Base-by-base conservation (phyloP, 225 moss, liverwort and hornwort species). In the Antitrichia curtipendula region DNA sequence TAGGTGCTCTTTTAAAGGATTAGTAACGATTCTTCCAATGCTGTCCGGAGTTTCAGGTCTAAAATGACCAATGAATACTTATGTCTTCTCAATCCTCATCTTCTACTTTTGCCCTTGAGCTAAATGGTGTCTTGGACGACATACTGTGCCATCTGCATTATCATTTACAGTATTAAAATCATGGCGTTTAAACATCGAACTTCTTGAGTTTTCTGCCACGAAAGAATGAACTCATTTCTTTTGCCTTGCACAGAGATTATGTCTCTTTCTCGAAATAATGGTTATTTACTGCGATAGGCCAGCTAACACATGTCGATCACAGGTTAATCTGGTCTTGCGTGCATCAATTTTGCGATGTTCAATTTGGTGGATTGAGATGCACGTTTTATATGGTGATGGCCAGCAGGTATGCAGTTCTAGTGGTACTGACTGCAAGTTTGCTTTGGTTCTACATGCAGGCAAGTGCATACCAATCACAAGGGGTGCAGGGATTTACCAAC, bases 401-500 rank as follows among this genome's bases (percentile, higher is more conserved):
- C 53, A 81, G 75, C 68, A 88, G 58, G 43, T 31, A 65, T 74
- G 47, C 72, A 62, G 40, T 22, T 77, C 69, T 72, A 64, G 41
- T 65, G 45, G 63, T 87, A 74, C 23, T 75, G 56, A 86, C 31
- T 69, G 70, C 57, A 40, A 83, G 49, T 61, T 82, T 27, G 4
- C 47, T 69, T 69, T 82, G 73, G 16, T 69, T 80, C 64, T 63
- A 50, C n/a, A 41, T 52, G 41, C 93, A 98, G 97, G 98, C 75
- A 98, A 98, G 86, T 98, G 98, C 90, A 88, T 98, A 92, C 98
- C 98, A 45, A 90, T 98, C 43, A 93, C 90, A 81, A 94, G 98
- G 91, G 98, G 98, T 60, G 96, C 94, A 80, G 98, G 98, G 63
- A 97, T 98, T 65, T 96, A 95, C 85, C 98, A 98, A 89, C 97